Evolutionary conservation across 345 rosid species (phyloP), one percentile per base, ranked within the genome.

Genomic region (Euphorbia peplus): DNA sequence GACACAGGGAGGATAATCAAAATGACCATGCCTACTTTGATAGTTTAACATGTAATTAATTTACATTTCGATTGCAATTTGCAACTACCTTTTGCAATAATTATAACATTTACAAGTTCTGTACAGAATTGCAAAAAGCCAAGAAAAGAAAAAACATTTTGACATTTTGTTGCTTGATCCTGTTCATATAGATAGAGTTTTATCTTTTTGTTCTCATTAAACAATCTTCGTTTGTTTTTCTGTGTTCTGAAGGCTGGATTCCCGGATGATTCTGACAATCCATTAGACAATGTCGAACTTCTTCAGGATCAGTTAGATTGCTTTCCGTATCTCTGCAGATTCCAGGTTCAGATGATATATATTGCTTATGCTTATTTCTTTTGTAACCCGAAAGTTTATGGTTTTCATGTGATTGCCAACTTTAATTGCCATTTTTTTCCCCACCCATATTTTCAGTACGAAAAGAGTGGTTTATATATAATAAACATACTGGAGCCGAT

Each of bases 271-370:
- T 81, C 97, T 25, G 97, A 92, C 67, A 90, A 92, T 80, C 93
- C 93, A 35, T 83, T 95, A 71, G 99, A 95, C 84, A 95, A 90
- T 85, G 91, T 92, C 60, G 99, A 95, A 82, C 88, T 88, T 78
- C 92, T 95, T 70, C 99, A 95, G 79, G 99, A 95, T 81, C 98
- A 95, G 78, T 90, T 95, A 21, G 99, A 95, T 77, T 88, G 93
- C 85, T 92, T 95, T 84, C 99, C 99, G 66, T 82, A 86, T 78
- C 90, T 95, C 53, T 95, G 99, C 76, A 86, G 97, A 87, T 95
- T 92, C 83, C 98, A 95, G 99, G 99, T 95, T 81, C 66, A 24
- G 47, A 63, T 48, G 14, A 59, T 58, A 32, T 62, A 39, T 26
- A 41, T 39, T 55, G 13, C 28, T 15, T 24, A 13, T 24, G 6